Evolutionary conservation across 2,329 filamentous ascomycete species (phyloP).

Genomic region (Aspergillus clavatus): DNA sequence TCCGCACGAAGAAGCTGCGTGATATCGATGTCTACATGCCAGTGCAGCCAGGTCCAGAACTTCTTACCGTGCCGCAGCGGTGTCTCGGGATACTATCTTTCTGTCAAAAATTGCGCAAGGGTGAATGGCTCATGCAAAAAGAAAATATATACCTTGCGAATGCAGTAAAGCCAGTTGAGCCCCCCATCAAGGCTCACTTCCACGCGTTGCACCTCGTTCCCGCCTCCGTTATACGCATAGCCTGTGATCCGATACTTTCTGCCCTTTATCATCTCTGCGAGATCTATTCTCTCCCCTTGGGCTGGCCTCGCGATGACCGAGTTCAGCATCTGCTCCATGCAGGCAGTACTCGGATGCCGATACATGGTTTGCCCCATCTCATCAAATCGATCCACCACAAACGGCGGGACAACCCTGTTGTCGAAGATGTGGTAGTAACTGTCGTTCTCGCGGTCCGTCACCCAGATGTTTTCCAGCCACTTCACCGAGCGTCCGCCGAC

Average conservation of each 20-base stretch:
- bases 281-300: constrained; percentile 43
- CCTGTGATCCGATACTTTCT: constrained; percentile 44
- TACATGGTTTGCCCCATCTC: constrained; percentile 46
- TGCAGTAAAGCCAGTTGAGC: constrained; percentile 46
- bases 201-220: constrained; percentile 47
- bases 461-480: constrained; percentile 41
- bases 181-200: constrained; percentile 48
- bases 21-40: constrained; percentile 48
- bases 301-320: constrained; percentile 45
- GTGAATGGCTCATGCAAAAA: not conserved
- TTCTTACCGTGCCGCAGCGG: constrained; percentile 50
- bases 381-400: constrained; percentile 47
- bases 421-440: constrained; percentile 48
- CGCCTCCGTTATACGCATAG: constrained; percentile 49
- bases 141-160: constrained; percentile 32
- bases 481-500: constrained; percentile 42
- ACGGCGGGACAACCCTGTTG: constrained; percentile 46
- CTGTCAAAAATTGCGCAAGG: not conserved
- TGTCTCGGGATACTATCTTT: constrained; percentile 42
- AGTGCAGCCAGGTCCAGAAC: constrained; percentile 53
- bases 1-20: constrained; percentile 41
- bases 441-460: constrained; percentile 39
- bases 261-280: constrained; percentile 36
- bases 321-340: constrained; percentile 49
- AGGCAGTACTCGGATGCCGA: constrained; percentile 46